Percentiles rank a stretch among this genome's conserved stretches.
Evolutionary conservation across 768 basidiomycete species (phyloP).

Genomic region (Galerina marginata): DNA sequence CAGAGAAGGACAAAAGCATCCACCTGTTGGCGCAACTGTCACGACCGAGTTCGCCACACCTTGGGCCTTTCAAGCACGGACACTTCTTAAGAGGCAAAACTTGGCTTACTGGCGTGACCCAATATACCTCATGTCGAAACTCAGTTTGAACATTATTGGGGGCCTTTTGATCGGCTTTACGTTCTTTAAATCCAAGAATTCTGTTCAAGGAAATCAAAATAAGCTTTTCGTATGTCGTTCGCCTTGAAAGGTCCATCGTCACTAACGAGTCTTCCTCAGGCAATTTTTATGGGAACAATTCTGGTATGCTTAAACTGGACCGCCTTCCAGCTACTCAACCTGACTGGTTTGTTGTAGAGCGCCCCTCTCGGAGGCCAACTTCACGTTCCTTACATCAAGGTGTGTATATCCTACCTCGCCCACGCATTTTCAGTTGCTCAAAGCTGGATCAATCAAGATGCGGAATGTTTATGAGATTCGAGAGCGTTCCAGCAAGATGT

Average conservation of each 20-base stretch:
- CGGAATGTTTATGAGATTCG: constrained; percentile 73
- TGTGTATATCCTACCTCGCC: not conserved
- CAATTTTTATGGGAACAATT: constrained; percentile 64
- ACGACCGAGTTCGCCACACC: constrained; percentile 55
- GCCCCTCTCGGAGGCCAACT: constrained; percentile 67
- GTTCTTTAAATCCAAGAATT: constrained; percentile 61
- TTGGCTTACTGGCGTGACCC: constrained; percentile 62
- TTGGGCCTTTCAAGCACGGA: constrained; percentile 53
- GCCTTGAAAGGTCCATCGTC: not conserved
- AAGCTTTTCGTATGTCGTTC: constrained; percentile 61
- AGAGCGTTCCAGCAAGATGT: constrained; percentile 69
- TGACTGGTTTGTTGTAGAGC: constrained; percentile 24
- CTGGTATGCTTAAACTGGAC: constrained; percentile 31
- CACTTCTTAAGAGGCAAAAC: constrained; percentile 49
- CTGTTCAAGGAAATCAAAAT: constrained; percentile 64
- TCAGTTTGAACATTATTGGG: constrained; percentile 56
- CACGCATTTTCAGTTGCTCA: not conserved
- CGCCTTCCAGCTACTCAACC: not conserved
- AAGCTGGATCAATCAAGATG: constrained; percentile 29
- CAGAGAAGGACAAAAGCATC: constrained; percentile 51
- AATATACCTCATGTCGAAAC: constrained; percentile 64
- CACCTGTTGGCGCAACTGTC: constrained; percentile 41
- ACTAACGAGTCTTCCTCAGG: constrained; percentile 34
- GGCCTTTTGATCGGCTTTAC: constrained; percentile 69
- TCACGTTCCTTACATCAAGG: constrained; percentile 64